phyloP scores from a whole-genome alignment of 148 eudicot genomes.

The Cornus controversa region DNA sequence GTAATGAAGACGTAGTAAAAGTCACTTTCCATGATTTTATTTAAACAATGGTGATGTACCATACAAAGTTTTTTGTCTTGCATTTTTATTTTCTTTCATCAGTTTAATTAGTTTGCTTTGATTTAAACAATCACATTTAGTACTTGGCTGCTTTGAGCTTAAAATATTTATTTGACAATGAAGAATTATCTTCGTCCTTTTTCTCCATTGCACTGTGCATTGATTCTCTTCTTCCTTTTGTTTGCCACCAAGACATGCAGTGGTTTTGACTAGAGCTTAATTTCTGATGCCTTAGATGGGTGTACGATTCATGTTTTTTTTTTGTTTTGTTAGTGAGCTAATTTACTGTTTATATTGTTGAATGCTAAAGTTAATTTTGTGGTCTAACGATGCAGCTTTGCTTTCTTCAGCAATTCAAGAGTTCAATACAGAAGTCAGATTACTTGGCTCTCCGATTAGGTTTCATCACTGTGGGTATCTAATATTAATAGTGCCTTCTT shows the following conservation, averaged over 20 bases:
- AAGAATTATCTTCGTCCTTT: not conserved
- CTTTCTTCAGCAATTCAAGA: constrained; percentile 85
- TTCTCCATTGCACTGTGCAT: not conserved
- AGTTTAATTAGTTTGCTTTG: not conserved
- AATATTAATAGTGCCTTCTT: constrained; percentile 11
- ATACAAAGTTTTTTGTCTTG: not conserved
- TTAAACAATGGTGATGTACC: not conserved
- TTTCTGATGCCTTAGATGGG: not conserved
- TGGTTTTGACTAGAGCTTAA: not conserved
- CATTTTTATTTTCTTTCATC: not conserved
- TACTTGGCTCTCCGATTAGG: constrained; percentile 90
- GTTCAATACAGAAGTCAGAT: constrained; percentile 81
- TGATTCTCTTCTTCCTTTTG: not conserved
- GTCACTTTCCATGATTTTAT: not conserved
- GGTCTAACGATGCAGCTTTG: constrained; percentile 64
- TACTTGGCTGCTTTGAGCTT: too few species aligned
- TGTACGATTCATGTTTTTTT: not conserved
- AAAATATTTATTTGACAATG: not conserved
- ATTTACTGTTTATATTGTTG: not conserved
- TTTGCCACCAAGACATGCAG: too few species aligned
- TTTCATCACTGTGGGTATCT: constrained; percentile 83
- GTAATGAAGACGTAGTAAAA: not conserved
- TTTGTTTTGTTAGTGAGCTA: not conserved
- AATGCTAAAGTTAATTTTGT: constrained; percentile 4
- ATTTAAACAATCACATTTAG: too few species aligned